Base-by-base conservation (phyloP, 148 eudicot species). In the Fagopyrum tataricum region DNA sequence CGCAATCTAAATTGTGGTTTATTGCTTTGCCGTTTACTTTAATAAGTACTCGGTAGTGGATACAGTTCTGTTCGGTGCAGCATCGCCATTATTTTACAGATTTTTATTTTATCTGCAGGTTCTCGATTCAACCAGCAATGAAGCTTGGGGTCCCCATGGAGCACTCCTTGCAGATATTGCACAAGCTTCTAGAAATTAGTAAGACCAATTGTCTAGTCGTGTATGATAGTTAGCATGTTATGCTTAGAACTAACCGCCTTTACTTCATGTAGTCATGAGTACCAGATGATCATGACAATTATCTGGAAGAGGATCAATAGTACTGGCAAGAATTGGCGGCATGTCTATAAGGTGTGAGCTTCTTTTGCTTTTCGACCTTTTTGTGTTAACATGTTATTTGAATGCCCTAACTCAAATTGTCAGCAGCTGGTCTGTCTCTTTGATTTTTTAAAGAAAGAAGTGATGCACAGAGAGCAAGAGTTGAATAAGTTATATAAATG, bases 121-220 rank as follows among this genome's bases (percentile, higher is more conserved):
- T 86, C 94, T 92, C 74, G 99, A 96, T 84, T 92, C 99, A 72
- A 96, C 99, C 73, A 92, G 99, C 85, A 96, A 96, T 82, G 99
- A 96, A 86, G 88, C 99, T 47, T 96, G 99, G 96, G 99, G 99
- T 75, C 96, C 99, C 73, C 97, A 92, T 85, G 99, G 96, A 71
- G 81, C 97, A 31, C 96, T 87, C 81, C 97, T 96, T 73, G 91
- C 97, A 69, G 87, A 84, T 41, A 56, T 96, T 85, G 96, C 99
- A 64, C 88, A 86, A 77, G 96, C 99, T 76, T 78, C 87, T 42
- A 88, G 85, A 90, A 92, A 92, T 83, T 90, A 87, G 99, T 96
- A 82, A 80, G 96, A 76, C 77, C 6, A 55, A 24, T 69, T 51
- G 31, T 13, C 21, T 74, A 17, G 40, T 52, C 15, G 4, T 26